Evolutionary conservation across 2,329 filamentous ascomycete genomes (phyloP), one percentile per base, ranked within the genome.

Genomic region (Fusarium sp.): DNA sequence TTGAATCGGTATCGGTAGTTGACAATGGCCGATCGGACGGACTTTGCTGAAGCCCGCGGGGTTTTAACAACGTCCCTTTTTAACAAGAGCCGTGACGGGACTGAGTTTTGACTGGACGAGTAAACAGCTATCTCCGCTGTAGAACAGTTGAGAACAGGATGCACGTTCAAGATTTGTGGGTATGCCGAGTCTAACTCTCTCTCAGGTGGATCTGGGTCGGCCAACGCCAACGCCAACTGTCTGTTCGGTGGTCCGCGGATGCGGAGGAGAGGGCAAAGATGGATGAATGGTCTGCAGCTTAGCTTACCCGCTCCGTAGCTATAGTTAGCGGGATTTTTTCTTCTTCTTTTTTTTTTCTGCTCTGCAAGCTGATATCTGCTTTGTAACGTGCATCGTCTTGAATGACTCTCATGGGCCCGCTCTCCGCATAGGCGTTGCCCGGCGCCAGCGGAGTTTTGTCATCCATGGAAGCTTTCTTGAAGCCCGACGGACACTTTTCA

Each of bases 1-100:
- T 73, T 47, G 58, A 64, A 61, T 63, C 47, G 68, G 70, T 20
- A 15, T 61, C 50, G 71, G 43, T 47, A 52, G 56, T 74, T 57
- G 64, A 60, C 54, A 63, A 63, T 52, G 38, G 45, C 71, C 71
- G 71, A 40, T 37, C 70, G 59, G 71, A 38, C 56, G 56, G 56
- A 59, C 33, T 59, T 59, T 59, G 56, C 15, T 59, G 56, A 59
- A 59, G 17, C 35, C 56, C 56, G 56, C 33, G 33, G 56, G 56
- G 56, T 59, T 59, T 59, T 59, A n/a, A 35, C 14, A 37, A 40
- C 22, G 33, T 40, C 33, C 20, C 20, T 59, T 22, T 35, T 57
- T 58, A 40, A 40, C 35, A 38, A 58, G 30, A 20, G 27, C 52
- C 12, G 30, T 11, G 33, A 33, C 25, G 20, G 35, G 54, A 27